Percentiles rank a stretch among this genome's conserved stretches.
Conservation (phyloP, 495 filamentous ascomycete species). For the Tirmania nivea region DNA sequence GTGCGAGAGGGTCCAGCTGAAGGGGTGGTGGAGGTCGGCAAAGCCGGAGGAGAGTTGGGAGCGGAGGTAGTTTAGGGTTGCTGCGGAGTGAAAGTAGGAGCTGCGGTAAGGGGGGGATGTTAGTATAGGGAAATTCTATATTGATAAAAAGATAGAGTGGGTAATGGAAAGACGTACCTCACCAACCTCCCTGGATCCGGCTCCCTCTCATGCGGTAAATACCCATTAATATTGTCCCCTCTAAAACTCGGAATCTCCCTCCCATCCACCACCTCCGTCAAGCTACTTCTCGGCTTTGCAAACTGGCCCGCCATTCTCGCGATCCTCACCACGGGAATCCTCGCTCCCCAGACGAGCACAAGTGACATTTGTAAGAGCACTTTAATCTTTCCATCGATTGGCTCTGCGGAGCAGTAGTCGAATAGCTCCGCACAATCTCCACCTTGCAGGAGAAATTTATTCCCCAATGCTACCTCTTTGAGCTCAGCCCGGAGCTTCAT, state of each 20-base stretch:
- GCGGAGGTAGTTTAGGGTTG: constrained; percentile 80
- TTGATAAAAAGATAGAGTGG: constrained; percentile 1
- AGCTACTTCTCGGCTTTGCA: constrained; percentile 78
- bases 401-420: constrained; percentile 74
- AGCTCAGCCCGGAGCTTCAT: constrained; percentile 50
- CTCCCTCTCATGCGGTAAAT: constrained; percentile 41
- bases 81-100: constrained; percentile 87
- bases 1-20: constrained; percentile 92
- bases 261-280: constrained; percentile 63
- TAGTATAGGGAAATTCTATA: neutral
- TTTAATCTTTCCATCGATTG: constrained; percentile 91
- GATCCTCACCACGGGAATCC: constrained; percentile 87
- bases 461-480: constrained; percentile 69
- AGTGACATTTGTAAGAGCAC: constrained; percentile 88
- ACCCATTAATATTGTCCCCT: constrained; percentile 91
- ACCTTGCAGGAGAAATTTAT: constrained; percentile 87
- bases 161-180: constrained; percentile 22
- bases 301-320: constrained; percentile 94
- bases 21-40: constrained; percentile 75
- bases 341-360: constrained; percentile 63
- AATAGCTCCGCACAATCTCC: constrained; percentile 96
- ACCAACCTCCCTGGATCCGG: constrained; percentile 70
- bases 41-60: constrained; percentile 67
- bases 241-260: constrained; percentile 70
- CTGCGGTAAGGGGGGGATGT: constrained; percentile 18